Base-by-base conservation (phyloP, 345 rosid genomes). In the Linum usitatissimum region DNA sequence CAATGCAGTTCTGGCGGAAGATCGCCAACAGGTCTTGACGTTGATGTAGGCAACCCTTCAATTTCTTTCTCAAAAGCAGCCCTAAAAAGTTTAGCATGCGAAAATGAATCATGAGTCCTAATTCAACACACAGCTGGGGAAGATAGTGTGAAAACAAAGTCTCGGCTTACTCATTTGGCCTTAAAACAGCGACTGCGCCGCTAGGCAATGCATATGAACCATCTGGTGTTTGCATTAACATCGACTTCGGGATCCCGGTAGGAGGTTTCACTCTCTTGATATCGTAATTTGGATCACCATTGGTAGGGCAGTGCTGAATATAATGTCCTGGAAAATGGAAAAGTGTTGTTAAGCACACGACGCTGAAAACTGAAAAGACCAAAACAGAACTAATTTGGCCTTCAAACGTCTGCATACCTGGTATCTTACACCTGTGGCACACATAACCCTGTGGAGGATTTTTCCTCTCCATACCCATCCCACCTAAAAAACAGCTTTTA, bases 231-330 rank as follows among this genome's bases (percentile, higher is more conserved):
- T 90, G 84, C 89, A 87, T 81, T 62, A 94, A 79, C 99, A 94
- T 94, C 20, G 99, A 94, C 80, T 90, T 94, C 28, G 99, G 97
- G 64, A 94, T 90, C 48, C 99, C 99, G 36, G 97, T 94, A 15
- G 97, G 95, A 68, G 89, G 97, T 69, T 82, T 94, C 66, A 85
- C 90, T 78, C 97, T 84, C 74, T 82, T 94, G 55, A 94, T 78
- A 76, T 94, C 96, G 62, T 72, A 94, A 67, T 56, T 83, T 18
- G 99, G 99, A 75, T 94, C 97, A 55, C 99, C 97, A 70, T 94
- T 94, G 56, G 99, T 94, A 56, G 99, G 96, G 55, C 97, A 94
- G 67, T 94, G 99, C 80, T 94, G 99, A 68, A 94, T 94, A 74
- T 86, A 90, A 80, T 94, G 99, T 20, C 99, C 99, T 93, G 81